Base-by-base conservation (phyloP, 2,329 filamentous ascomycete species). In the Chrysoporthe puriensis region DNA sequence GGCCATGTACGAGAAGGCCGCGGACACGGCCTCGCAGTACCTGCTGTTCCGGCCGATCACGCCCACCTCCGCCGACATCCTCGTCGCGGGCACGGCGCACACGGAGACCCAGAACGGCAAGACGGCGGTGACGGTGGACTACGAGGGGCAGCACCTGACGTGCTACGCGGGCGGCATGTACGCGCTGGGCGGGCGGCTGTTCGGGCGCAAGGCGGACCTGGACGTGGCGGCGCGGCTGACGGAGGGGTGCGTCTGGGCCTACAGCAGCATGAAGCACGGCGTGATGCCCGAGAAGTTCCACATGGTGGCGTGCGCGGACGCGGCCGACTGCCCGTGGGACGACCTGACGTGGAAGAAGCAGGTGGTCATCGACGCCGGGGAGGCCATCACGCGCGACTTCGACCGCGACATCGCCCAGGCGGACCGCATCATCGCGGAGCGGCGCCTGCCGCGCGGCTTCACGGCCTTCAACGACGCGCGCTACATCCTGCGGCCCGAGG, bases 11-110 rank as follows among this genome's bases (percentile, higher is more conserved):
- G 79, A 84, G 66, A 78, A 76, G 18, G 84, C 86, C 21, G 83
- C 89, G 57, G 82, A 86, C n/a, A 79, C 84, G 0, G 84, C 84
- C 1, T 84, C 85, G 58, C 76, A 85, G 59, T 77, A 90, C 69
- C 79, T 91, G 2, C 82, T 91, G 63, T 91, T 88, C 76, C 83
- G 86, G 3, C 90, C 90, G 0, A 85, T 90, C 81, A 83, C 84
- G 1, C 84, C 84, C 0, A 77, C 79, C 4, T 83, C 84, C 59
- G 81, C 83, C 2, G 81, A 88, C 68, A 84, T 91, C 21, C 80
- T 91, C 8, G 76, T 90, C 3, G 81, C 87, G 0, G 88, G 73
- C 21, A 77, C 74, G 36, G 72, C 74, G 7, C 73, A 75, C 58
- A 72, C 76, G 6, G 66, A 72, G 13, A 4, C 32, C 8, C 69